Evolutionary conservation across 371 early-diverging fungal genomes (phyloP).

Genomic region (Mortierella sp.): DNA sequence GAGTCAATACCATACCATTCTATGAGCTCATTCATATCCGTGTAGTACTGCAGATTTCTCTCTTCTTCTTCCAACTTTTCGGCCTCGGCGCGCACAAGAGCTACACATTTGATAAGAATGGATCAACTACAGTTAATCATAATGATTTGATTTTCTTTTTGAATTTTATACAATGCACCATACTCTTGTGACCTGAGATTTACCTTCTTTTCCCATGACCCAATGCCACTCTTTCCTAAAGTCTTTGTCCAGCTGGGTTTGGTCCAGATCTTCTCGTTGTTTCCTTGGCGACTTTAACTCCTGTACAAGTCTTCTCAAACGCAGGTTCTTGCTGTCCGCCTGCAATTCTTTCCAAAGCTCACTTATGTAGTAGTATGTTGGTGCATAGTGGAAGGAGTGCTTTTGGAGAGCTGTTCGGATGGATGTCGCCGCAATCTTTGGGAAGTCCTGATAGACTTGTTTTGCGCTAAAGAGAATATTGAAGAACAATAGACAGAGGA

Average conservation of each 20-base stretch:
- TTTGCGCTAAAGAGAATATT: conserved; percentile 16
- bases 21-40: conserved; percentile 1
- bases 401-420: conserved; percentile 28
- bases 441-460: conserved; percentile 49
- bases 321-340: neutral
- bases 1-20: conserved; percentile 22
- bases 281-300: conserved; percentile 13
- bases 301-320: conserved; percentile 1
- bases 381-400: conserved; percentile 33
- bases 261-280: neutral
- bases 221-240: conserved; percentile 31
- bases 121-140: neutral
- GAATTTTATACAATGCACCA: neutral
- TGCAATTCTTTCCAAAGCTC: conserved; percentile 5
- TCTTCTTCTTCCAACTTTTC: conserved; percentile 30
- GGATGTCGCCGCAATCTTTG: conserved; percentile 18
- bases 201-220: conserved; percentile 33
- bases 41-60: conserved; percentile 11
- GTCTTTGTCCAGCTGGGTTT: conserved; percentile 17
- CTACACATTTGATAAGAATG: neutral
- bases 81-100: conserved; percentile 30
- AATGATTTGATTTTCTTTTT: neutral
- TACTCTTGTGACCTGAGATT: neutral
- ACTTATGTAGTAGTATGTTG: conserved; percentile 33
- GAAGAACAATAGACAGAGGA: neutral